A percentile compares a stretch with the other conserved stretches of the same genome.
Evolutionary conservation across 1,284 basidiomycete genomes (phyloP).

Genomic region (Melanopsichium pennsylvanicum): DNA sequence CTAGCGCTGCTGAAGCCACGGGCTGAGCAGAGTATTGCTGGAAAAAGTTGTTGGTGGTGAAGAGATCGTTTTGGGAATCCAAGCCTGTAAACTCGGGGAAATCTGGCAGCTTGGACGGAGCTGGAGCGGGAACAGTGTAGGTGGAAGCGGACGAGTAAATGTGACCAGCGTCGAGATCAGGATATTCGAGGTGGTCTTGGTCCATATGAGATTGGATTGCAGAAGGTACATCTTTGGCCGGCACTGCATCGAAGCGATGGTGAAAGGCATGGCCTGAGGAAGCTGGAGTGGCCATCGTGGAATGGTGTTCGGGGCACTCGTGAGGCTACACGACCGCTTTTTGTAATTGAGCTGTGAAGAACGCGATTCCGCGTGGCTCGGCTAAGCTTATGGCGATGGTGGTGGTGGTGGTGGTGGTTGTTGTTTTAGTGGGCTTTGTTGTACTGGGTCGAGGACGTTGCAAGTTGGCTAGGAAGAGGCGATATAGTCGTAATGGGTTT

Average conservation of each 20-base stretch:
- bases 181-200: slow-evolving; percentile 14
- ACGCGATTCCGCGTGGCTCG: too few species aligned
- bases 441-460: too few species aligned
- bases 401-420: too few species aligned
- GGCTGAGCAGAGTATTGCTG: slow-evolving; percentile 33
- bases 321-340: too few species aligned
- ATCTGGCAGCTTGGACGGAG: slow-evolving; percentile 20
- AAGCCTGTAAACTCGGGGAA: slow-evolving; percentile 42
- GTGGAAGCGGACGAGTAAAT: slow-evolving; percentile 34
- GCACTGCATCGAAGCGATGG: slow-evolving; percentile 32
- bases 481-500: too few species aligned
- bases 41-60: slow-evolving; percentile 31
- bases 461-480: too few species aligned
- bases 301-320: too few species aligned
- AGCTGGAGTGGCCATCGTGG: slow-evolving; percentile 32
- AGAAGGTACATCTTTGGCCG: slow-evolving; percentile 10
- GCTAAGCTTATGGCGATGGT: too few species aligned
- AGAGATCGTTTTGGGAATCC: slow-evolving; percentile 20
- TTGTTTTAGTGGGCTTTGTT: too few species aligned
- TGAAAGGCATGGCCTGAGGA: slow-evolving; percentile 37
- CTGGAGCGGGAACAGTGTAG: slow-evolving; percentile 6
- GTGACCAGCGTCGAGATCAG: slow-evolving; percentile 38
- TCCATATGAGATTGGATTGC: background rate
- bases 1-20: slow-evolving; percentile 19
- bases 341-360: too few species aligned